phyloP scores from a whole-genome alignment of 2,329 filamentous ascomycete species.

The Neurospora sp. region DNA sequence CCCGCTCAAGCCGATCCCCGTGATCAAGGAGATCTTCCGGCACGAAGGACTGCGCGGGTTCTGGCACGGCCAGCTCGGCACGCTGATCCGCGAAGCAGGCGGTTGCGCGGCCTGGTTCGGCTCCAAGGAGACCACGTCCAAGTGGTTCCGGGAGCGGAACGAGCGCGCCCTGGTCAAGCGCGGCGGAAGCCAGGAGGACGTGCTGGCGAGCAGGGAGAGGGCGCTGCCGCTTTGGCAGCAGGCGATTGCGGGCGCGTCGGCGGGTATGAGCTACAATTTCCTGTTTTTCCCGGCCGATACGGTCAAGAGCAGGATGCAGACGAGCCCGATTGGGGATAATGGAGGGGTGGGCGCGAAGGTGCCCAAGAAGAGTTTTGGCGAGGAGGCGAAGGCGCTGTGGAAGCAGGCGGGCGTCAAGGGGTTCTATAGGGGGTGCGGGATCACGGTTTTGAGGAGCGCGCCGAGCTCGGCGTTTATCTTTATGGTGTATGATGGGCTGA shows the following conservation, averaged over 20 bases:
- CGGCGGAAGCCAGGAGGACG: slow-evolving; percentile 19
- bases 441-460: slow-evolving; percentile 78
- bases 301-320: slow-evolving; percentile 96
- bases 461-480: slow-evolving; percentile 99
- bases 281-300: slow-evolving; percentile 96
- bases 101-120: slow-evolving; percentile 95
- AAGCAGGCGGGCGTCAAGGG: slow-evolving; percentile 70
- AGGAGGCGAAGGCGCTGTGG: slow-evolving; percentile 68
- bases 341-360: slow-evolving; percentile 57
- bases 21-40: slow-evolving; percentile 71
- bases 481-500: slow-evolving; percentile 83
- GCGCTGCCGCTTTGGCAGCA: slow-evolving; percentile 76
- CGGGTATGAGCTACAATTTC: slow-evolving; percentile 93
- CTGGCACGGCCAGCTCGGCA: slow-evolving; percentile 92
- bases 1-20: slow-evolving; percentile 53
- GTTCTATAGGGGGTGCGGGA: slow-evolving; percentile 88
- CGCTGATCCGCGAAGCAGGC: slow-evolving; percentile 85
- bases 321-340: slow-evolving; percentile 55
- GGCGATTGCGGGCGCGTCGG: slow-evolving; percentile 74
- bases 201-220: slow-evolving; percentile 31
- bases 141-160: slow-evolving; percentile 55
- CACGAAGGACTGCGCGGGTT: slow-evolving; percentile 79
- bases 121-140: slow-evolving; percentile 70
- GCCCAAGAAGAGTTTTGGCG: slow-evolving; percentile 54
- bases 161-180: slow-evolving; percentile 29